Conservation (phyloP, 495 filamentous ascomycete genomes). For the Chaetomium fimeti region DNA sequence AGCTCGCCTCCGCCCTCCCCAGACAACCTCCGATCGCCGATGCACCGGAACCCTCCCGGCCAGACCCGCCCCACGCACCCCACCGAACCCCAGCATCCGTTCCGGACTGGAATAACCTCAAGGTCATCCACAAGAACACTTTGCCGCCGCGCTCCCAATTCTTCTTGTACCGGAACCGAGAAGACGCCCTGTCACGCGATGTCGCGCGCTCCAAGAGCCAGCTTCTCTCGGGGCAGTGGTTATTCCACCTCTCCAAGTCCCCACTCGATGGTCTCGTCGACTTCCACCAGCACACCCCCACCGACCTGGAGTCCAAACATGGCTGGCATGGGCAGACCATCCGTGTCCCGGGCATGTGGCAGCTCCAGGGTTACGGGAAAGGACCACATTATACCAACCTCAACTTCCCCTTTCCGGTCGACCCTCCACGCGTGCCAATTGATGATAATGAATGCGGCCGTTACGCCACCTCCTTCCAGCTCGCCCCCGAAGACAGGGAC, state of each 20-base stretch:
- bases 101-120: slow-evolving; percentile 61
- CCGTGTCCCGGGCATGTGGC: slow-evolving; percentile 68
- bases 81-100: slow-evolving; percentile 25
- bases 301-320: slow-evolving; percentile 20
- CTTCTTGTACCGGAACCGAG: slow-evolving; percentile 45
- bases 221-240: slow-evolving; percentile 58
- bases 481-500: slow-evolving; percentile 39
- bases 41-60: neutral
- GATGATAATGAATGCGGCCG: slow-evolving; percentile 65
- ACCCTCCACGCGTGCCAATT: slow-evolving; percentile 60
- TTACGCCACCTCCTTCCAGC: slow-evolving; percentile 55
- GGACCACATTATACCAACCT: slow-evolving; percentile 66
- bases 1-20: neutral
- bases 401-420: slow-evolving; percentile 60
- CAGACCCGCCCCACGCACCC: neutral
- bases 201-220: slow-evolving; percentile 39
- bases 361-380: slow-evolving; percentile 62
- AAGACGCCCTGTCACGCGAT: slow-evolving; percentile 38
- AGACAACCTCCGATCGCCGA: neutral
- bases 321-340: slow-evolving; percentile 54
- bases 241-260: slow-evolving; percentile 53
- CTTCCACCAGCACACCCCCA: slow-evolving; percentile 39
- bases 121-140: slow-evolving; percentile 62
- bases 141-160: slow-evolving; percentile 62
- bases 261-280: slow-evolving; percentile 50